These are phyloP conservation scores for Fusarium sacchari DNA, from an alignment of 2,329 filamentous ascomycete species.

Conservation along the genomic window DNA sequence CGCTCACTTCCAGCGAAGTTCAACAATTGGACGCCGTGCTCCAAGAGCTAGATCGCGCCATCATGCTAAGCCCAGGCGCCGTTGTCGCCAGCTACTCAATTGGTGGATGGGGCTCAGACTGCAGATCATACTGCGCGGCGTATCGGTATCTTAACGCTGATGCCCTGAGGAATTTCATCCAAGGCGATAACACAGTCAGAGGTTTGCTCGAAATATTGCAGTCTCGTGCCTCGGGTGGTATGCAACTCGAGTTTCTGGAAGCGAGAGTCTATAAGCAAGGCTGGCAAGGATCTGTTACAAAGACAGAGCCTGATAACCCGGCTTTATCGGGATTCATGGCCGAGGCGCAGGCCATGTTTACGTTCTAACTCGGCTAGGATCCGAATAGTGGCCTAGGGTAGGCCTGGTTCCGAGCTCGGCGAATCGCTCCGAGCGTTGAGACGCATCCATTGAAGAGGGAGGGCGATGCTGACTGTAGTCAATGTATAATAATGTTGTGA, in stretches of 20 bases:
- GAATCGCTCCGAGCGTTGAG: background rate
- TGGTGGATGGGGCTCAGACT: background rate
- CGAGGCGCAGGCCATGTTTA: background rate
- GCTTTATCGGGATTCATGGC: background rate
- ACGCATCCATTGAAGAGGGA: rapidly evolving
- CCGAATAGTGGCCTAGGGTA: background rate
- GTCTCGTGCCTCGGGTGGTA: background rate
- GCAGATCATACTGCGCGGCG: background rate
- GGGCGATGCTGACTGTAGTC: rapidly evolving
- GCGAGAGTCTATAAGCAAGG: slow-evolving; percentile 3
- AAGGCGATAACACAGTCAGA: background rate
- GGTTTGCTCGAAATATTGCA: rapidly evolving
- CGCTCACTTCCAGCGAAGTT: background rate
- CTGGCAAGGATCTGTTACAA: slow-evolving; percentile 19
- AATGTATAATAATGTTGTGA: background rate
- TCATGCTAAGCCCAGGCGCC: background rate
- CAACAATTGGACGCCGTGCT: background rate
- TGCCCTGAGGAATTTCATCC: background rate
- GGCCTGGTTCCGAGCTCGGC: background rate
- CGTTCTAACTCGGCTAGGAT: background rate
- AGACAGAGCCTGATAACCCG: slow-evolving; percentile 1
- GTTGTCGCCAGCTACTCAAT: background rate
- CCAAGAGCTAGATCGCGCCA: background rate
- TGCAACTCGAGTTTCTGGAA: slow-evolving; percentile 7
- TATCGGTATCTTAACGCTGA: background rate